Base-by-base conservation (phyloP, 805 yeast genomes). In the Candida jianshihensis region DNA sequence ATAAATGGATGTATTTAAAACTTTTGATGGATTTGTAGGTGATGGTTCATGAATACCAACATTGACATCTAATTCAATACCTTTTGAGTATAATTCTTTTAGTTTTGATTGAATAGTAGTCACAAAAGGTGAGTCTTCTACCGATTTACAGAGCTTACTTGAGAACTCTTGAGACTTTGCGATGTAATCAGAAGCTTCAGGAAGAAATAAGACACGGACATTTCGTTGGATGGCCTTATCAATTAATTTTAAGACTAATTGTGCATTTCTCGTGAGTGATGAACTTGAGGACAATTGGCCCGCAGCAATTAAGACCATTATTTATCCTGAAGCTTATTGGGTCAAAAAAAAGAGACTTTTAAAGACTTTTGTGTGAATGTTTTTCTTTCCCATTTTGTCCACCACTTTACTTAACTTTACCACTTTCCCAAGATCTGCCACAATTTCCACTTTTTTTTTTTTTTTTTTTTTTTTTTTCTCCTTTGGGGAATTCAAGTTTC, bases 141-240 rank as follows among this genome's bases (percentile, higher is more conserved):
- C 64, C 12, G 70, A 40, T 28, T 65, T 53, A 0, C 81, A 87
- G n/a, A 90, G 60, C 19, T 62, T 46, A 35, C 89, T 1, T 49
- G 56, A 2, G 89, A 80, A 51, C 75, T 75, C 35, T 75, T 42
- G 41, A 2, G 55, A 49, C 18, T 47, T 66, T 5, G 95, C 80
- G 27, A 90, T 69, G 56, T 87, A 90, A 56, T 90, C 97, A 5
- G 92, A 71, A 0, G 97, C 97, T 56, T 90, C 98, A 2, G 97
- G 97, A 31, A 90, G 70, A 52, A 92, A 87, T 5, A 92, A 64
- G 4, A 86, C 75, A 43, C 71, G 66, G 12, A 82, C 88, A 4
- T 80, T 72, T 13, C 67, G 54, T 3, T 59, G 60, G 0, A 81
- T 70, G 0, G 97, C 95, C 35, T 66, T 59, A n/a, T 61, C 54